Evolutionary conservation across 1,284 basidiomycete genomes (phyloP).

Genomic region (Heterobasidion irregulare): DNA sequence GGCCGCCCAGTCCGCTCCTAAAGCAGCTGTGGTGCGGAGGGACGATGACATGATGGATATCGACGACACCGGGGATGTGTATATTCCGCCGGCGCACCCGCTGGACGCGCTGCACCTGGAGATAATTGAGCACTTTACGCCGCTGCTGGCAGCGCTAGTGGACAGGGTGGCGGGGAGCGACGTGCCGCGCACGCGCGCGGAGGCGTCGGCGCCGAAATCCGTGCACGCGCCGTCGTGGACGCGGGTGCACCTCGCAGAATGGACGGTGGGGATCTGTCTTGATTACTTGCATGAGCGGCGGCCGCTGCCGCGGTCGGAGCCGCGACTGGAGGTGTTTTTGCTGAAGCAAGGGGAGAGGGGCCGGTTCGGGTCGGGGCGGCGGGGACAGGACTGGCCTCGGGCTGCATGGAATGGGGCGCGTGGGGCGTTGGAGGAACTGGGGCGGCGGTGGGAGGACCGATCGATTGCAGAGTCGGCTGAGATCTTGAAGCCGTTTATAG

Average conservation of each 20-base stretch:
- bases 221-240: constrained; percentile 45
- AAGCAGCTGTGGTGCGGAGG: neutral
- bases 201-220: constrained; percentile 28
- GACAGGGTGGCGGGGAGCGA: constrained; percentile 41
- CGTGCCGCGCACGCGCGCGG: constrained; percentile 21
- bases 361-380: constrained; percentile 6
- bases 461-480: constrained; percentile 40
- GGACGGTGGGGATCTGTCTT: constrained; percentile 48
- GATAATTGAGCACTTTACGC: constrained; percentile 59
- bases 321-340: constrained; percentile 9
- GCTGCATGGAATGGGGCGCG: constrained; percentile 54
- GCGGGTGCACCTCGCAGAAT: constrained; percentile 33
- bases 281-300: constrained; percentile 41
- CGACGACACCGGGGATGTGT: constrained; percentile 20
- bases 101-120: constrained; percentile 61
- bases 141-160: constrained; percentile 49
- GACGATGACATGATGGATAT: constrained; percentile 39
- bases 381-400: constrained; percentile 64
- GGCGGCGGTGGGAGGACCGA: constrained; percentile 40
- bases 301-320: neutral
- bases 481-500: constrained; percentile 39
- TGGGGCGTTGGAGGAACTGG: constrained; percentile 37
- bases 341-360: constrained; percentile 5
- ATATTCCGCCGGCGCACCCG: constrained; percentile 38
- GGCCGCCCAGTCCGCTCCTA: neutral